Percentiles rank a stretch among this genome's conserved stretches.
Conservation (phyloP, 1,139 yeast species). For the Candida glucosophila region DNA sequence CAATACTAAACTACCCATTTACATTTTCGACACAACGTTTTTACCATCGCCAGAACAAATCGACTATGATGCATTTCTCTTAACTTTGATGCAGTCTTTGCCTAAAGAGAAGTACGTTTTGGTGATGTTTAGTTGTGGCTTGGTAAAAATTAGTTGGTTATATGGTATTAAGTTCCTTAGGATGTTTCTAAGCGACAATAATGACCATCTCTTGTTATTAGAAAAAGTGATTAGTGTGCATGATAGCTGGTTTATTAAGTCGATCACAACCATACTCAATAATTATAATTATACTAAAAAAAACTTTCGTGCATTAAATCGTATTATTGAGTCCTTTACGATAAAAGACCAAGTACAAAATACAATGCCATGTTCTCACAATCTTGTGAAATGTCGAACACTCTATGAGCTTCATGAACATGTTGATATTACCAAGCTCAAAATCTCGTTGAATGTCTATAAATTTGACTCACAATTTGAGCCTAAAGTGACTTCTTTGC, state of each 20-base stretch:
- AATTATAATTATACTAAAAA: constrained; percentile 35
- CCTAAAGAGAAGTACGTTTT: constrained; percentile 57
- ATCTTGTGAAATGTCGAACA: constrained; percentile 33
- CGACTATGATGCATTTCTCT: constrained; percentile 33
- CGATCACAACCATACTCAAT: constrained; percentile 65
- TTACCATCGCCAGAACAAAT: constrained; percentile 49
- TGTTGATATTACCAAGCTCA: constrained; percentile 67
- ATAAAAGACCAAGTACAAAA: constrained; percentile 4
- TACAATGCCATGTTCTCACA: constrained; percentile 2
- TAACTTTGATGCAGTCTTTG: constrained; percentile 28
- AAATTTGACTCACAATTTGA: constrained; percentile 28
- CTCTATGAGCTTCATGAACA: constrained; percentile 54
- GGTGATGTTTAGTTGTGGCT: constrained; percentile 73
- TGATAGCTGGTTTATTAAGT: constrained; percentile 84
- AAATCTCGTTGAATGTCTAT: constrained; percentile 72
- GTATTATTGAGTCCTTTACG: constrained; percentile 21
- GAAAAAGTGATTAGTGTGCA: constrained; percentile 72
- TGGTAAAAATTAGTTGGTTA: constrained; percentile 60
- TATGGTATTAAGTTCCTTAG: constrained; percentile 75
- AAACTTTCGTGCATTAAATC: constrained; percentile 20
- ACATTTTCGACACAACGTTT: constrained; percentile 68
- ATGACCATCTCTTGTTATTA: constrained; percentile 40
- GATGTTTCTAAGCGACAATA: constrained; percentile 44
- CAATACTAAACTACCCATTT: constrained; percentile 52
- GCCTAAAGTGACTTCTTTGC: constrained; percentile 12